Evolutionary conservation across 305 asterid species (phyloP), one percentile per base, ranked within the genome.

Genomic region (Ajuga reptans): DNA sequence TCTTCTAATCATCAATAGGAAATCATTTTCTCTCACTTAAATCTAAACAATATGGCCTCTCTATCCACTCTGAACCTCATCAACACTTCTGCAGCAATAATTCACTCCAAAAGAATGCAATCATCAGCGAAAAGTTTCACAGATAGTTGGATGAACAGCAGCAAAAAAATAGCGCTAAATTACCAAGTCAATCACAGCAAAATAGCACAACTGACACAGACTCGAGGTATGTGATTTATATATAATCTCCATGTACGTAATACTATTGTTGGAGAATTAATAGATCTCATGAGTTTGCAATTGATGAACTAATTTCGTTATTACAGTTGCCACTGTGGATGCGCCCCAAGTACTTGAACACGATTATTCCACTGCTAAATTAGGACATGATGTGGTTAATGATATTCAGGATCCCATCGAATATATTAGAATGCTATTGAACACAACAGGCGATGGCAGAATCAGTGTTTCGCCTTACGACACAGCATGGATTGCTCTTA

Each of bases 241-340:
- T n/a, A n/a, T n/a, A n/a, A 12, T 39, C 11, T 1, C 7, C 12
- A 12, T 0, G 7, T 9, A 61, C n/a, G n/a, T n/a, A 9, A 17
- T n/a, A n/a, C n/a, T n/a, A 6, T 21, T 18, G 1, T 5, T 15
- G 16, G 0, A 41, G 5, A 11, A 12, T n/a, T n/a, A 17, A 14
- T 49, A 6, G 50, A 17, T 9, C 1, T 49, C 2, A 5, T n/a
- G n/a, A n/a, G n/a, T n/a, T 47, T 6, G 3, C n/a, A 11, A 49
- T 16, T 16, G 27, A 6, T 49, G 10, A 49, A 5, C 55, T n/a
- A n/a, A n/a, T 6, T 4, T 56, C 2, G 0, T 10, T 4, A 18
- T n/a, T 54, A 12, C 77, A 72, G 77, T 64, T 54, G 72, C 72
- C 6, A 45, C 52, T 4, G 50, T 42, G 42, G 66, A 64, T 33